Percentiles rank a stretch among this genome's conserved stretches.
Evolutionary conservation across 2,329 filamentous ascomycete genomes (phyloP).

Genomic region (Periconia macrospinosa): DNA sequence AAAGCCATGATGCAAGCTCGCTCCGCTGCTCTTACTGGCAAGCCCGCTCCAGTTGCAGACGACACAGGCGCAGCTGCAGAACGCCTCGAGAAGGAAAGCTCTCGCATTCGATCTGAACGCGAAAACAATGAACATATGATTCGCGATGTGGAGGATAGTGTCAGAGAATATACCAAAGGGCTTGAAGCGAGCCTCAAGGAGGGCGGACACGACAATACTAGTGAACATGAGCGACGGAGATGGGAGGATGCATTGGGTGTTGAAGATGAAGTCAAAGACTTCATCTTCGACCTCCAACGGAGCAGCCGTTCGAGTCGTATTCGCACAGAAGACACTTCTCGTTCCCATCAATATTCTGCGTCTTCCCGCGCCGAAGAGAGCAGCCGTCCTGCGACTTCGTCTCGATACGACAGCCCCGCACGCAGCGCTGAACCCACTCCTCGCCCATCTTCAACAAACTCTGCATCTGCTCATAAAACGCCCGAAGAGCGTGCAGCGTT

Average conservation of each 20-base stretch:
- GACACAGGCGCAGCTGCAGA: constrained; percentile 77
- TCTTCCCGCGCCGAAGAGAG: constrained; percentile 45
- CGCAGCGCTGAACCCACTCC: constrained; percentile 51
- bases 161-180: constrained; percentile 80
- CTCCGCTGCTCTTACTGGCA: constrained; percentile 87
- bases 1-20: constrained; percentile 99
- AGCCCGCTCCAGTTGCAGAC: constrained; percentile 70
- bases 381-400: constrained; percentile 26
- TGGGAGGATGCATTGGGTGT: constrained; percentile 97
- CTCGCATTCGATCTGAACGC: constrained; percentile 77
- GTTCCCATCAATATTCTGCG: constrained; percentile 36
- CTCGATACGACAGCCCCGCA: constrained; percentile 56
- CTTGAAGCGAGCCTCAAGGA: constrained; percentile 89
- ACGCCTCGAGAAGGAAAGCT: constrained; percentile 85
- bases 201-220: constrained; percentile 70
- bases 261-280: constrained; percentile 94
- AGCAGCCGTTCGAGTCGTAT: constrained; percentile 77
- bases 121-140: constrained; percentile 98
- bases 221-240: constrained; percentile 85
- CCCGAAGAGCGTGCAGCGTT: constrained; percentile 93
- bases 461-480: constrained; percentile 76
- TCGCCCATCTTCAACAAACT: constrained; percentile 56
- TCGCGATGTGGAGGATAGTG: constrained; percentile 92
- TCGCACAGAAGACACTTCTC: constrained; percentile 57
- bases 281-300: constrained; percentile 94